phyloP scores from a whole-genome alignment of 768 basidiomycete species.

The Phaeolepiota aurea region DNA sequence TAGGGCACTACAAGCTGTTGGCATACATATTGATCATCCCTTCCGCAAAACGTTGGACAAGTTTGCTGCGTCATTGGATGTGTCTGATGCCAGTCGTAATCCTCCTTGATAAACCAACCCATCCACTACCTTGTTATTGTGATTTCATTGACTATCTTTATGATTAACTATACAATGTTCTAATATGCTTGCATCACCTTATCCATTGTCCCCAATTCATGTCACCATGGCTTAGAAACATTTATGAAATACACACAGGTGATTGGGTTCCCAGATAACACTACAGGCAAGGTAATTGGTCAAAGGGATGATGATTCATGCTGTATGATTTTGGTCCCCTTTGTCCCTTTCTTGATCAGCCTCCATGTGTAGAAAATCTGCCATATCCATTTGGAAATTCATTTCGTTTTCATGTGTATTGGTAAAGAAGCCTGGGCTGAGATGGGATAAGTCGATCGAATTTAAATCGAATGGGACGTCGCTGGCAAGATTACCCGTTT shows the following conservation, averaged over 20 bases:
- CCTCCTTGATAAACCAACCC: no score
- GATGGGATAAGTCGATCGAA: slow-evolving; percentile 34
- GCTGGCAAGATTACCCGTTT: not conserved
- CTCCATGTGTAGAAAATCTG: slow-evolving; percentile 41
- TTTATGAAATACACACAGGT: no score
- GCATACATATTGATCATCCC: slow-evolving; percentile 57
- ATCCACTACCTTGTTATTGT: no score
- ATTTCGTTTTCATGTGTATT: slow-evolving; percentile 29
- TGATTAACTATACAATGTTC: not conserved
- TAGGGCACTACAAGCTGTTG: slow-evolving; percentile 38
- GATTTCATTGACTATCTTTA: no score
- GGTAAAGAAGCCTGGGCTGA: slow-evolving; percentile 35
- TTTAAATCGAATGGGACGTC: slow-evolving; percentile 37
- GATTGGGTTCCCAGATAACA: no score
- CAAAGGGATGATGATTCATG: no score
- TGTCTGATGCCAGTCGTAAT: no score
- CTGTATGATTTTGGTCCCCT: slow-evolving; percentile 11
- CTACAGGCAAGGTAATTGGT: no score
- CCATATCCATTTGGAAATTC: slow-evolving; percentile 44
- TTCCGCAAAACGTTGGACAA: slow-evolving; percentile 63
- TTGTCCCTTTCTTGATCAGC: slow-evolving; percentile 13
- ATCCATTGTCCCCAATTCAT: no score
- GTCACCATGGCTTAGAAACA: no score
- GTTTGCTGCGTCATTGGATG: slow-evolving; percentile 18
- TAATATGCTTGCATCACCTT: not conserved